Conservation (phyloP, 2,329 filamentous ascomycete species). For the Colletotrichum sp. region DNA sequence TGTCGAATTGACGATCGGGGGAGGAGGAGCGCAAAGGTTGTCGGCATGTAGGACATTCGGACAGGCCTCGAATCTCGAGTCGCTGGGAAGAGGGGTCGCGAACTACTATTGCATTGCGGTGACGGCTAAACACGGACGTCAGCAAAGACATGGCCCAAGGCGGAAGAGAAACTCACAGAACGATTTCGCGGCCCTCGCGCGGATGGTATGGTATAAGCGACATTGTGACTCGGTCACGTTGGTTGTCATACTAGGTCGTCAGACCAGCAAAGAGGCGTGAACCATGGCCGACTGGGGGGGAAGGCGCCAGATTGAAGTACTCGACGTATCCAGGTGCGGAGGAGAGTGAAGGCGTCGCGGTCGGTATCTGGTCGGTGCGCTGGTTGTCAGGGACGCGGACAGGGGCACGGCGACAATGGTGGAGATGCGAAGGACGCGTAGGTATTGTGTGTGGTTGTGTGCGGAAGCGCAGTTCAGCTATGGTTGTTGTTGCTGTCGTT, state of each 20-base stretch:
- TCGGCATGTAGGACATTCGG: slow-evolving; percentile 91
- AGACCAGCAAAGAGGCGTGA: not conserved
- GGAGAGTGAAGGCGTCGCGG: not conserved
- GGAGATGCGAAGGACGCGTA: not conserved
- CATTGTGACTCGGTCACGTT: slow-evolving; percentile 37
- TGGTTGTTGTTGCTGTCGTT: not conserved
- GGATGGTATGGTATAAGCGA: slow-evolving; percentile 80
- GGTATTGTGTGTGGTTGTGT: not conserved
- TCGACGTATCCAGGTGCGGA: not conserved
- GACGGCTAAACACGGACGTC: slow-evolving; percentile 65
- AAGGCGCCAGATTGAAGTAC: not conserved
- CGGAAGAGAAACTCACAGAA: slow-evolving; percentile 68
- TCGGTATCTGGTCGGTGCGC: not conserved
- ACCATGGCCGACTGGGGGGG: not conserved
- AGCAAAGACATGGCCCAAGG: not conserved
- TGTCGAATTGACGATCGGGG: slow-evolving; percentile 56
- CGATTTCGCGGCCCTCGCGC: slow-evolving; percentile 77
- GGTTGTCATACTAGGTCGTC: not conserved
- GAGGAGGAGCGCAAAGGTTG: slow-evolving; percentile 65
- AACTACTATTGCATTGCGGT: slow-evolving; percentile 90
- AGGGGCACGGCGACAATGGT: not conserved
- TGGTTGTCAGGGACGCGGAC: not conserved
- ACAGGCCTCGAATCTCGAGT: slow-evolving; percentile 78
- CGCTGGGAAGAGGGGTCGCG: slow-evolving; percentile 86
- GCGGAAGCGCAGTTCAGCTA: not conserved